Evolutionary conservation across 1,284 basidiomycete genomes (phyloP).

Genomic region (Thecaphora thlaspeos): DNA sequence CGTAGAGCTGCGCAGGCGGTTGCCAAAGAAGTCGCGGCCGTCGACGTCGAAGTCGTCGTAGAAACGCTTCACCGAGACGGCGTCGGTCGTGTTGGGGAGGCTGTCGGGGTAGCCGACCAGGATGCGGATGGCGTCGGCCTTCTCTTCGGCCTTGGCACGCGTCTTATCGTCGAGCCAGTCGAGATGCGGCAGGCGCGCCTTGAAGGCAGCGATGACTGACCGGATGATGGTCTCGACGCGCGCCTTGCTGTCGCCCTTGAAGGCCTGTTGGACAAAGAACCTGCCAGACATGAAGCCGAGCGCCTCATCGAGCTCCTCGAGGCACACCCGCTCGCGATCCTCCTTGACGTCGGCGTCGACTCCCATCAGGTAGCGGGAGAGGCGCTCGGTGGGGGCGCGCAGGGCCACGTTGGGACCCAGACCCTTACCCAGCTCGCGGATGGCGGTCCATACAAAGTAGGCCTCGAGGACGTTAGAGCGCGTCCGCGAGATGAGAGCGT

Average conservation of each 20-base stretch:
- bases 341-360: conserved; percentile 82
- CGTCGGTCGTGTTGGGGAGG: conserved; percentile 72
- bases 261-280: conserved; percentile 81
- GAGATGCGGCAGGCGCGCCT: conserved; percentile 72
- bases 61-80: conserved; percentile 71
- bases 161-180: conserved; percentile 91
- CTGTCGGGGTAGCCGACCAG: conserved; percentile 86
- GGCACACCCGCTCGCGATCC: conserved; percentile 71
- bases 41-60: conserved; percentile 72
- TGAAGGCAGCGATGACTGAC: conserved; percentile 83
- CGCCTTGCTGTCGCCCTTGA: conserved; percentile 74
- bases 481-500: conserved; percentile 70
- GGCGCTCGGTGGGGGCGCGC: conserved; percentile 60
- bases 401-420: conserved; percentile 58
- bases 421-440: conserved; percentile 42
- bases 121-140: conserved; percentile 76
- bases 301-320: conserved; percentile 59
- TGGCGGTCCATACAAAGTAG: conserved; percentile 67
- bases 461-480: conserved; percentile 74
- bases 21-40: conserved; percentile 76
- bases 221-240: conserved; percentile 81
- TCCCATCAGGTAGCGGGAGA: conserved; percentile 73
- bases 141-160: conserved; percentile 76
- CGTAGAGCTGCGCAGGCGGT: conserved; percentile 67
- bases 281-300: conserved; percentile 63